Evolutionary conservation across 2,329 filamentous ascomycete species (phyloP).

Genomic region (Aspergillus fischeri): DNA sequence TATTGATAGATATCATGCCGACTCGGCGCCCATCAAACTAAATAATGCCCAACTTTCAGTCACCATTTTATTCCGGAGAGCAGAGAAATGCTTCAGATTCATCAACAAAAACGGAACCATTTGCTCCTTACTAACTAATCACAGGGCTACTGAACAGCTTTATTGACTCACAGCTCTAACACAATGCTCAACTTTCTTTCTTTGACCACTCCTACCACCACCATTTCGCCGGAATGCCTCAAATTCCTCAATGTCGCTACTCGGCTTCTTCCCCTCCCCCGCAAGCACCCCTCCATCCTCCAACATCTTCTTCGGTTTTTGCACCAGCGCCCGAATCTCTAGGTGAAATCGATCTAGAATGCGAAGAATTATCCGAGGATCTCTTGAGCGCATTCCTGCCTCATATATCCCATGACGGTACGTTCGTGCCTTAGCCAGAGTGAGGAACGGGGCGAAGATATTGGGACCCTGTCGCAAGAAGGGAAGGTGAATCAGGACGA

Average conservation of each 20-base stretch:
- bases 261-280: conserved; percentile 28
- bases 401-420: conserved; percentile 35
- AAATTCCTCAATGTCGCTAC: conserved; percentile 23
- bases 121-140: no score
- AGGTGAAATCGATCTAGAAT: conserved; percentile 11
- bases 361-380: conserved; percentile 43
- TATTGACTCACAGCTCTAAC: background rate
- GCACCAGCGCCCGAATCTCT: conserved; percentile 15
- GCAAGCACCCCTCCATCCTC: conserved; percentile 8
- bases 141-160: background rate
- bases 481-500: conserved; percentile 30
- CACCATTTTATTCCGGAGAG: no score
- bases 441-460: conserved; percentile 16
- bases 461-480: conserved; percentile 8
- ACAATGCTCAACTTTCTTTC: background rate
- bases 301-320: conserved; percentile 1
- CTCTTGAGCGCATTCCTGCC: conserved; percentile 53
- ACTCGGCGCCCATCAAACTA: no score
- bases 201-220: background rate
- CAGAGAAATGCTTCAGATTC: no score
- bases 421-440: conserved; percentile 22
- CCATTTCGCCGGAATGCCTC: conserved; percentile 20
- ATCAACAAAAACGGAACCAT: no score
- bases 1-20: background rate
- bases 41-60: no score